Evolutionary conservation across 192 early-diverging fungal genomes (phyloP).

Genomic region (Entophlyctis helioformis): DNA sequence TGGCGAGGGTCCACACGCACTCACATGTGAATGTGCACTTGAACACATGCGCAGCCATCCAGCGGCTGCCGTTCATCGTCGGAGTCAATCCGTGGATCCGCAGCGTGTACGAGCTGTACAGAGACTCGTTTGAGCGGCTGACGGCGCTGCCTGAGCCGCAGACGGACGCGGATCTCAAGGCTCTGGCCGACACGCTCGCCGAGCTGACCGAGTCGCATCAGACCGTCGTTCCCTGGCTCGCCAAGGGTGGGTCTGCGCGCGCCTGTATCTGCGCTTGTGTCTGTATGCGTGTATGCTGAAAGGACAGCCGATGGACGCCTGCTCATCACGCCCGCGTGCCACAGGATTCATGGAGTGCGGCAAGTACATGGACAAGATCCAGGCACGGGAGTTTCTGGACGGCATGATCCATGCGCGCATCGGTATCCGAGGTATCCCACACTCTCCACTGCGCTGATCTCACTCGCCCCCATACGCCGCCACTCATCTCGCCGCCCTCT

Average conservation of each 20-base stretch:
- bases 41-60: conserved; percentile 46
- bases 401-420: conserved; percentile 84
- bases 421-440: conserved; percentile 52
- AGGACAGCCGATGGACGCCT: background rate
- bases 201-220: conserved; percentile 63
- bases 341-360: conserved; percentile 79
- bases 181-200: conserved; percentile 60
- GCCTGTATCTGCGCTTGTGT: too few relatives aligned
- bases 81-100: conserved; percentile 91
- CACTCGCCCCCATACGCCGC: too few relatives aligned
- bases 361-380: conserved; percentile 67
- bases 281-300: too few relatives aligned
- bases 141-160: conserved; percentile 49
- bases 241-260: too few relatives aligned
- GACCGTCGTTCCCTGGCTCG: conserved; percentile 83
- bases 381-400: conserved; percentile 65
- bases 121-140: conserved; percentile 56
- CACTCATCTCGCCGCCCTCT: background rate
- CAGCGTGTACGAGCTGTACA: conserved; percentile 59
- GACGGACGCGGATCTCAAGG: conserved; percentile 38
- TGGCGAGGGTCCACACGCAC: too few relatives aligned
- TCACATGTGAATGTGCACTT: background rate
- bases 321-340: background rate
- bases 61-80: conserved; percentile 89
- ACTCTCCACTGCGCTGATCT: too few relatives aligned